phyloP scores from a whole-genome alignment of 805 yeast species.

The Lipomyces kockii region DNA sequence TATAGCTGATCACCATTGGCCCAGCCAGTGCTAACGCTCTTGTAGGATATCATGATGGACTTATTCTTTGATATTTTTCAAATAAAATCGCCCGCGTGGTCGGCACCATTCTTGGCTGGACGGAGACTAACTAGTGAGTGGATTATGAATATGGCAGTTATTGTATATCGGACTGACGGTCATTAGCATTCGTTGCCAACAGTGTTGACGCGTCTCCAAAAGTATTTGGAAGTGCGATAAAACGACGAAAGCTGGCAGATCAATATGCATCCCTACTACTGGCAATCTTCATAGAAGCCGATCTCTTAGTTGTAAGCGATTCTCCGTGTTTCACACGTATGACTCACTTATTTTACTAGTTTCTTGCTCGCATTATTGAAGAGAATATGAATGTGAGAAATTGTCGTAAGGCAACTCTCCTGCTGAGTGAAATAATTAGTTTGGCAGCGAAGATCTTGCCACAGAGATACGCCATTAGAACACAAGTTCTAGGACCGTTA shows the following conservation, averaged over 20 bases:
- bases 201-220: neutral
- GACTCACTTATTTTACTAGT: neutral
- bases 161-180: neutral
- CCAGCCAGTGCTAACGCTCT: neutral
- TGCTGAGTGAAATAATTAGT: constrained; percentile 65
- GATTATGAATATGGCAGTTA: neutral
- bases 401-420: constrained; percentile 62
- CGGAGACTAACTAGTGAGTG: constrained; percentile 35
- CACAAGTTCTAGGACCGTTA: constrained; percentile 39
- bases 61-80: constrained; percentile 69
- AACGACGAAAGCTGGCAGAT: constrained; percentile 45
- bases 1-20: neutral
- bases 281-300: constrained; percentile 53
- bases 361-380: constrained; percentile 29
- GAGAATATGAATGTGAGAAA: constrained; percentile 49
- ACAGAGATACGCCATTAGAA: constrained; percentile 45
- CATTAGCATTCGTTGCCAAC: constrained; percentile 8
- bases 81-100: constrained; percentile 63
- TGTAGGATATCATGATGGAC: constrained; percentile 68
- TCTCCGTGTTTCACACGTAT: too few species aligned
- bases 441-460: constrained; percentile 63
- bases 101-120: constrained; percentile 45
- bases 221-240: neutral
- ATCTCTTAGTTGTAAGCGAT: constrained; percentile 14
- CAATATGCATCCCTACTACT: constrained; percentile 72